These are phyloP conservation scores for Funneliformis caledonium DNA, from an alignment of 371 early-diverging fungal species.

Conservation along the genomic window DNA sequence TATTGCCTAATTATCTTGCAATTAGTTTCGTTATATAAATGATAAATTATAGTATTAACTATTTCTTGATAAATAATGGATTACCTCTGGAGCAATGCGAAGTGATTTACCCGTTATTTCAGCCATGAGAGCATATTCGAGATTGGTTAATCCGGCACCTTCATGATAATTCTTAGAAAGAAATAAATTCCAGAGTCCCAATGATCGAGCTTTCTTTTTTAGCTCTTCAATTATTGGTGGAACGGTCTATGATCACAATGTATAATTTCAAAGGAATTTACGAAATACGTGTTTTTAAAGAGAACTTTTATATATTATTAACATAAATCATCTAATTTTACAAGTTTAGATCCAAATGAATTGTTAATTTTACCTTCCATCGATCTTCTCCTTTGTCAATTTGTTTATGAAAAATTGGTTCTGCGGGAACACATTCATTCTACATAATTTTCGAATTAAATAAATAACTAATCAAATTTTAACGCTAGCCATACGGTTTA, in stretches of 20 bases:
- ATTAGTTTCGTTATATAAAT: too few species aligned
- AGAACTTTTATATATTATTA: background rate
- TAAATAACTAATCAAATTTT: background rate
- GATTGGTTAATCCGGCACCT: constrained; percentile 89
- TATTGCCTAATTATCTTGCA: constrained; percentile 55
- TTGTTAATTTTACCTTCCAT: constrained; percentile 67
- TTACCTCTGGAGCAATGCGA: constrained; percentile 81
- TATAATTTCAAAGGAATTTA: background rate
- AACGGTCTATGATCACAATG: constrained; percentile 52
- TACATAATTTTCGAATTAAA: constrained; percentile 45
- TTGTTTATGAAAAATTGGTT: constrained; percentile 72
- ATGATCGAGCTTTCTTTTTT: constrained; percentile 81
- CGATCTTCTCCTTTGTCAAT: constrained; percentile 76
- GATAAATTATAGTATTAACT: background rate
- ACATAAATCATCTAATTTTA: background rate
- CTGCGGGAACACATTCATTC: constrained; percentile 96
- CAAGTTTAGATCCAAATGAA: background rate
- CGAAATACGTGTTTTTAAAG: background rate
- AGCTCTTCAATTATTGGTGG: constrained; percentile 89
- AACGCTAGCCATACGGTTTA: background rate
- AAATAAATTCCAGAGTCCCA: constrained; percentile 97
- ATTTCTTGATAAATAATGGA: background rate
- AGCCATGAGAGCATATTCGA: constrained; percentile 92
- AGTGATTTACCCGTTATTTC: constrained; percentile 86
- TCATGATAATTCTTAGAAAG: constrained; percentile 74